Evolutionary conservation across 495 filamentous ascomycete species (phyloP).

Genomic region (Lasiosphaeria miniovina): DNA sequence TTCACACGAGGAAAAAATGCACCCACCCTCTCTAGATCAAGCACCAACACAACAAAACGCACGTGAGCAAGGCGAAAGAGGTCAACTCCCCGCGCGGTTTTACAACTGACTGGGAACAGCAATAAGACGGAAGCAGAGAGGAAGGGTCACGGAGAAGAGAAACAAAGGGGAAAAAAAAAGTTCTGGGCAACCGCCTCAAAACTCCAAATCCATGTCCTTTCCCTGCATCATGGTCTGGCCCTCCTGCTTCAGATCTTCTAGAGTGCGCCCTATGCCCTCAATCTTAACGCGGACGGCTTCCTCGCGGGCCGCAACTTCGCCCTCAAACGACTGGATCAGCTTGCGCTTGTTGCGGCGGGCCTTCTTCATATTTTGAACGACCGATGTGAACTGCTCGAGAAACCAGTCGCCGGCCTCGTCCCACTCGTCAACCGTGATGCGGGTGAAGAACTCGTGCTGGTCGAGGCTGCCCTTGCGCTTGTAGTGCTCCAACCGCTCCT

Average conservation of each 20-base stretch:
- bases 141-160: neutral
- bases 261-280: conserved; percentile 50
- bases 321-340: conserved; percentile 64
- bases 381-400: conserved; percentile 60
- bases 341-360: conserved; percentile 63
- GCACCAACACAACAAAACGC: too few relatives aligned
- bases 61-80: too few relatives aligned
- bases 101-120: too few relatives aligned
- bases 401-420: conserved; percentile 82
- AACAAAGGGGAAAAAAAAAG: neutral
- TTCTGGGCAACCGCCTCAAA: conserved; percentile 11
- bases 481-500: conserved; percentile 45
- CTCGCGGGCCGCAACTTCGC: conserved; percentile 54
- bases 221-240: conserved; percentile 56
- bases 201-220: conserved; percentile 43
- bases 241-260: conserved; percentile 52
- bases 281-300: conserved; percentile 53
- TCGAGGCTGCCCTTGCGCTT: conserved; percentile 36
- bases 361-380: conserved; percentile 62
- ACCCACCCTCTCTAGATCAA: too few relatives aligned
- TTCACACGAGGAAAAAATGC: too few relatives aligned
- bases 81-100: too few relatives aligned
- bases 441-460: conserved; percentile 61
- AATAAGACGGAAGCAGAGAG: too few relatives aligned
- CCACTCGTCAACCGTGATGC: conserved; percentile 69